Evolutionary conservation across 768 basidiomycete genomes (phyloP).

Genomic region (Tremella mesenterica): DNA sequence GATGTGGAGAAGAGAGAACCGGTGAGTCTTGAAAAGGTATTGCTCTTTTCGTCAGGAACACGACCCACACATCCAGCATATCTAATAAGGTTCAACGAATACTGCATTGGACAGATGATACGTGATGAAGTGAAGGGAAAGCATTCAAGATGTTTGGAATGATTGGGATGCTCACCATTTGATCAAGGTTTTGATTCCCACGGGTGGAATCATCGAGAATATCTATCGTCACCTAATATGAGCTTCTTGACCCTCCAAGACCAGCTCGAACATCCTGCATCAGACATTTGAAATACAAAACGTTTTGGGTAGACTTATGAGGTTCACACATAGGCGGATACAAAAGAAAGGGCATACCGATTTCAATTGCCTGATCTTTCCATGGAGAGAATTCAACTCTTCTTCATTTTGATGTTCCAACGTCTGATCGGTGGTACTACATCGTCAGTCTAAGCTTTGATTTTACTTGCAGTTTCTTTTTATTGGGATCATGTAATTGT

Average conservation of each 20-base stretch:
- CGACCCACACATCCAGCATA: background rate
- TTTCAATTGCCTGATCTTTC: slow-evolving; percentile 42
- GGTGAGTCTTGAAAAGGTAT: slow-evolving; percentile 40
- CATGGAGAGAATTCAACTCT: slow-evolving; percentile 38
- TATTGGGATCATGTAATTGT: no score
- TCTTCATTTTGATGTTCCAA: slow-evolving; percentile 44
- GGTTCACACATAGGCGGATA: background rate
- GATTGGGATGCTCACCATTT: slow-evolving; percentile 28
- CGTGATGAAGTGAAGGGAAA: background rate
- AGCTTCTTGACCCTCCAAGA: slow-evolving; percentile 2
- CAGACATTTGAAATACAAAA: no score
- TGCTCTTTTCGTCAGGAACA: slow-evolving; percentile 18
- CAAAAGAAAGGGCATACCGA: slow-evolving; percentile 25
- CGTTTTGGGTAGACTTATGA: background rate
- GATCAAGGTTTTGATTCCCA: slow-evolving; percentile 43
- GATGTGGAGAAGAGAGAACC: slow-evolving; percentile 42
- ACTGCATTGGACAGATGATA: background rate
- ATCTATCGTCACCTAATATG: slow-evolving; percentile 42
- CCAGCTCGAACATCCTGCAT: background rate
- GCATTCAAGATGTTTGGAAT: background rate
- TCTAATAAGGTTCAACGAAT: background rate
- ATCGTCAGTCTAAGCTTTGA: no score
- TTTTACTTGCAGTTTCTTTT: no score
- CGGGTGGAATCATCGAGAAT: slow-evolving; percentile 42
- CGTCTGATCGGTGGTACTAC: slow-evolving; percentile 38